A percentile compares a stretch with the other conserved stretches of the same genome.
Conservation (phyloP, 352 stramenopile species). For the Phytophthora pini region DNA sequence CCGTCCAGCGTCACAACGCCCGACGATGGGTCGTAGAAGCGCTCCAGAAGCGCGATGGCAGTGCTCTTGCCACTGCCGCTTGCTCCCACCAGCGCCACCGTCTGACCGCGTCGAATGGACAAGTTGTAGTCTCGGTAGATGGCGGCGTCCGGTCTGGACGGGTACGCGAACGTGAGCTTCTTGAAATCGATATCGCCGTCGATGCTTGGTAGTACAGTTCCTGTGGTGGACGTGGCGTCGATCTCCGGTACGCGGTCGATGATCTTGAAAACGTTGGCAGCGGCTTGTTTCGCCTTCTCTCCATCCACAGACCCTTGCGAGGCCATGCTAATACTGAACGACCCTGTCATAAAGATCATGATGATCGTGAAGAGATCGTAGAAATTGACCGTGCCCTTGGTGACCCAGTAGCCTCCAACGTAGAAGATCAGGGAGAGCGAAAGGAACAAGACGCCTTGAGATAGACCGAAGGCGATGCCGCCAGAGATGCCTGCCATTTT, state of each 20-base stretch:
- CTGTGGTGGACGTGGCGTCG: constrained; percentile 30
- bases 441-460: too few species aligned
- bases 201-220: constrained; percentile 26
- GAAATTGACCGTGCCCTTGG: too few species aligned
- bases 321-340: constrained; percentile 22
- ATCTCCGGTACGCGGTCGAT: constrained; percentile 72
- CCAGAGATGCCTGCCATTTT: too few species aligned
- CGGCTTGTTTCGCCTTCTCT: constrained; percentile 64
- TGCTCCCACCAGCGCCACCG: constrained; percentile 88
- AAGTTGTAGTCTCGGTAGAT: constrained; percentile 88
- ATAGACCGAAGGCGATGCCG: too few species aligned
- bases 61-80: constrained; percentile 90
- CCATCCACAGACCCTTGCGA: constrained; percentile 54
- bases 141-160: constrained; percentile 66
- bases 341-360: too few species aligned
- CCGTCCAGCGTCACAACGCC: constrained; percentile 79
- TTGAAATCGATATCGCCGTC: constrained; percentile 81
- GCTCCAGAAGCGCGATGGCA: constrained; percentile 64
- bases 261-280: constrained; percentile 76
- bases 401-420: too few species aligned
- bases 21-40: constrained; percentile 31
- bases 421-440: too few species aligned
- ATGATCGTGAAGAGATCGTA: too few species aligned
- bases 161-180: constrained; percentile 92
- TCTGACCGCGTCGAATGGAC: constrained; percentile 61